Evolutionary conservation across 306 rosid genomes (phyloP).

Genomic region (Ormosia emarginata): DNA sequence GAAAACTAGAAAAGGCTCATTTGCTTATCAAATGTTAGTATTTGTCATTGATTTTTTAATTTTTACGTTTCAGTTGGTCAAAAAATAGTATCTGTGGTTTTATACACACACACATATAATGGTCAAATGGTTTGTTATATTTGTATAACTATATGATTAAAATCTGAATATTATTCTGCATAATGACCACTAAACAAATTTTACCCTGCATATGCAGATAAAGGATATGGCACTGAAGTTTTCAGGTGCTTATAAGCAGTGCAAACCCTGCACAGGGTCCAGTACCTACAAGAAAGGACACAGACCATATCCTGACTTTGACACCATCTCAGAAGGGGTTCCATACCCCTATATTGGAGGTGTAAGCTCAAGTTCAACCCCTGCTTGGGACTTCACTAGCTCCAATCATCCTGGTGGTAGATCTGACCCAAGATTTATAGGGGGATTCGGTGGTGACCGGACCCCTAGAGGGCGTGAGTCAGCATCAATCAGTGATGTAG

Average conservation of each 20-base stretch:
- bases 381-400: conserved; percentile 81
- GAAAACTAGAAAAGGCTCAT: neutral
- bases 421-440: conserved; percentile 54
- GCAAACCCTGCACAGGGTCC: conserved; percentile 75
- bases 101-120: neutral
- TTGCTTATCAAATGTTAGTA: neutral
- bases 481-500: conserved; percentile 52
- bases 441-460: conserved; percentile 39
- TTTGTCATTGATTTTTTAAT: neutral
- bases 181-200: neutral
- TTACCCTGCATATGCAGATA: conserved; percentile 43
- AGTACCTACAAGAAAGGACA: conserved; percentile 60
- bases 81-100: neutral
- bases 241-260: conserved; percentile 66
- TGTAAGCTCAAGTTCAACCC: conserved; percentile 76
- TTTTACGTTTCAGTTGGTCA: neutral
- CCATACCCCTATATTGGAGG: conserved; percentile 81
- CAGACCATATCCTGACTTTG: conserved; percentile 66
- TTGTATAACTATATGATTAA: neutral
- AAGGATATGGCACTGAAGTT: conserved; percentile 90
- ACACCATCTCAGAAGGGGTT: conserved; percentile 75
- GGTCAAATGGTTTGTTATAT: neutral
- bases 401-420: conserved; percentile 42
- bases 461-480: conserved; percentile 50
- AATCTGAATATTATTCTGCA: neutral